Evolutionary conservation across 2,329 filamentous ascomycete genomes (phyloP).

Genomic region (Tolypocladium album): DNA sequence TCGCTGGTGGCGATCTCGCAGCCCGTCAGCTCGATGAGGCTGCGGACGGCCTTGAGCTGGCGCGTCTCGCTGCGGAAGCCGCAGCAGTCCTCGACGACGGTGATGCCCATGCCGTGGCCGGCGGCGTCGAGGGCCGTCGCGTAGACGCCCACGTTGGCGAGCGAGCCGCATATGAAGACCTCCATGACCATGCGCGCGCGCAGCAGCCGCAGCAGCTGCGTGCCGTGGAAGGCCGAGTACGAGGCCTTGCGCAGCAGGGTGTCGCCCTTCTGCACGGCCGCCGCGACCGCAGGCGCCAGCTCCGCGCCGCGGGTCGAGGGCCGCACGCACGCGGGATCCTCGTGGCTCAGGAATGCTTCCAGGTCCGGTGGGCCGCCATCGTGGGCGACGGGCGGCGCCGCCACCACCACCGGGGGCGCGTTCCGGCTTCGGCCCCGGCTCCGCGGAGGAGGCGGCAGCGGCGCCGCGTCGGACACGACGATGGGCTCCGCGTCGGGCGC

Average conservation of each 20-base stretch:
- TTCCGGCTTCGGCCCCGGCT: not conserved
- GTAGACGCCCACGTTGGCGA: conserved; percentile 81
- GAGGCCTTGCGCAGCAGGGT: conserved; percentile 55
- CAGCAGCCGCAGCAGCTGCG: conserved; percentile 62
- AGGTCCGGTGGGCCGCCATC: conserved; percentile 11
- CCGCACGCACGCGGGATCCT: conserved; percentile 30
- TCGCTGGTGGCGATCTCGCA: conserved; percentile 52
- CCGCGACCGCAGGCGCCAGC: conserved; percentile 30
- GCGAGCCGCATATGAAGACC: conserved; percentile 76
- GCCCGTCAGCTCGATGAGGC: conserved; percentile 64
- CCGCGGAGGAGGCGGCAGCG: conserved; percentile 2
- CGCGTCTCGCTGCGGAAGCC: conserved; percentile 63
- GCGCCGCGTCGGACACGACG: conserved; percentile 26
- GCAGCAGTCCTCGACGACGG: conserved; percentile 78
- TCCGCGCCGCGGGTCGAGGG: conserved; percentile 33
- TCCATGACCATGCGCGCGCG: conserved; percentile 84
- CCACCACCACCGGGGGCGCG: not conserved
- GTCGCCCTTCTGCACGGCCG: conserved; percentile 36
- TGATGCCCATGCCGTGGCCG: conserved; percentile 77
- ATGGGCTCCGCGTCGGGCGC: conserved; percentile 43
- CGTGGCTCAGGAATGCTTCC: conserved; percentile 36
- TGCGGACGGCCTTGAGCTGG: conserved; percentile 59
- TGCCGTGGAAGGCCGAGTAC: conserved; percentile 80
- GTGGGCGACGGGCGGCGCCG: not conserved
- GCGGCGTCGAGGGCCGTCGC: conserved; percentile 88